Conservation (phyloP, 2,329 filamentous ascomycete species). For the Dothideomycetes sp. region DNA sequence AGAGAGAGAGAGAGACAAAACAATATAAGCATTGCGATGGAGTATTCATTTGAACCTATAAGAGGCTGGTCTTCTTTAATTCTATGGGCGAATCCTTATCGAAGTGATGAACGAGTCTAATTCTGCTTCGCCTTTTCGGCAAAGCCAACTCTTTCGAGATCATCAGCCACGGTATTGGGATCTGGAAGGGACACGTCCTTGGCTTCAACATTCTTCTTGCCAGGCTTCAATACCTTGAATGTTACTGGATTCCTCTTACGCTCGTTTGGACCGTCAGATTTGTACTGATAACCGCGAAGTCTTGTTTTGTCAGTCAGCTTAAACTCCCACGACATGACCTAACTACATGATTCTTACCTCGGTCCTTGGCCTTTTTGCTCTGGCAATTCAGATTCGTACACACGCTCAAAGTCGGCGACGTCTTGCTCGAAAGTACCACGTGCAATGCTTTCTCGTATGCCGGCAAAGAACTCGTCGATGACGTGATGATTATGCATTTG, state of each 20-base stretch:
- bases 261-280: slow-evolving; percentile 55
- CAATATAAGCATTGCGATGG: no score
- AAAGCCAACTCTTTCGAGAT: slow-evolving; percentile 38
- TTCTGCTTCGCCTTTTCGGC: slow-evolving; percentile 18
- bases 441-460: slow-evolving; percentile 56
- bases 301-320: slow-evolving; percentile 25
- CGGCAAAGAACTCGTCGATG: slow-evolving; percentile 62
- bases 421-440: slow-evolving; percentile 47
- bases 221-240: slow-evolving; percentile 48
- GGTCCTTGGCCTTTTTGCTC: slow-evolving; percentile 68
- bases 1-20: no score
- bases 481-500: slow-evolving; percentile 84
- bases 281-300: slow-evolving; percentile 73
- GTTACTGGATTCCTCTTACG: slow-evolving; percentile 56
- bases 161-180: slow-evolving; percentile 41
- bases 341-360: slow-evolving; percentile 35
- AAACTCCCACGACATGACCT: not conserved
- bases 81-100: no score
- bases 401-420: slow-evolving; percentile 49
- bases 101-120: no score
- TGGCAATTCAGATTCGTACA: slow-evolving; percentile 65
- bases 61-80: no score
- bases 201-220: slow-evolving; percentile 38
- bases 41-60: no score
- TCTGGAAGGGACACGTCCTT: slow-evolving; percentile 32